Evolutionary conservation across 306 rosid genomes (phyloP), one percentile per base, ranked within the genome.

Genomic region (Gastrolobium bilobum): DNA sequence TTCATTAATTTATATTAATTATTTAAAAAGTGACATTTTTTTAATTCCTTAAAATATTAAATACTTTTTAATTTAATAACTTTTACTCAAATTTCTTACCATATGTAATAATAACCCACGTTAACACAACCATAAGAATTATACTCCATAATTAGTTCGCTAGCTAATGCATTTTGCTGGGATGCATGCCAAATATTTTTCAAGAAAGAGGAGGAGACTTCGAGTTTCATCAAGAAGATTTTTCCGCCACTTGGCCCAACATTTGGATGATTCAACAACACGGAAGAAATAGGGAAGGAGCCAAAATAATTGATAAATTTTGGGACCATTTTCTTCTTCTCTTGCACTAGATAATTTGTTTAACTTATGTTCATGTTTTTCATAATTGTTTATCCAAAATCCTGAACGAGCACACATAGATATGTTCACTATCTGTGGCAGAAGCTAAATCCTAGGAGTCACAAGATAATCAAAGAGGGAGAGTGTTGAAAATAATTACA

Each of bases 321-420:
- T 44, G 75, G 75, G 80, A 73, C 75, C 70, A 44, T 37, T 44
- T 26, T 13, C 50, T 59, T 44, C 6, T 47, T 74, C 59, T 30
- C 20, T 58, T 31, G 7, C 46, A 73, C 68, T 51, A 2, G 3
- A 39, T 13, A 3, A 8, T 4, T 13, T 51, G 51, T 46, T 20
- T 20, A 20, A 20, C 0, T 20, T 20, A 20, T 10, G 66, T 54
- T 38, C 29, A 40, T 7, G 8, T 0, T 40, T 6, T 43, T 10
- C 39, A 30, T 20, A 54, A 71, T 5, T 3, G 39, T 53, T 71
- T 10, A 38, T 53, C 64, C n/a, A 20, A 52, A 52, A 4, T 70
- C 50, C 10, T 7, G 14, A 14, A 50, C 61, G 35, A 35, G 4
- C 39, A 11, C 26, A 20, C 26, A 20, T 20, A 20, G 26, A 20